A percentile compares a stretch with the other conserved stretches of the same genome.
phyloP scores from a whole-genome alignment of 352 stramenopile genomes.

The Pythium biforme region DNA sequence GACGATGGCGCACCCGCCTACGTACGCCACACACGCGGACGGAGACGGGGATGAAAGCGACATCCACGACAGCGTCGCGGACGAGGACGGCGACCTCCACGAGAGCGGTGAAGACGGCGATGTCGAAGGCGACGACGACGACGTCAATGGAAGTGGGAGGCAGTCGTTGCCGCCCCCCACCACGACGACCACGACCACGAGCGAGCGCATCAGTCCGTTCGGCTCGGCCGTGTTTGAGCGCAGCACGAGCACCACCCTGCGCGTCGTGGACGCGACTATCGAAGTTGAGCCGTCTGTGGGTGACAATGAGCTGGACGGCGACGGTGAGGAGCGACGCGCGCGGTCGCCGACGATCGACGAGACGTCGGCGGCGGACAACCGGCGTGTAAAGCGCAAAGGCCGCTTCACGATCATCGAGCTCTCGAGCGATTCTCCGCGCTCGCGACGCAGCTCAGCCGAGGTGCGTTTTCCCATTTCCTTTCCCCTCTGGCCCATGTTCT shows the following conservation, averaged over 20 bases:
- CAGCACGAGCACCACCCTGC: constrained; percentile 5
- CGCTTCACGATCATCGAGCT: constrained; percentile 87
- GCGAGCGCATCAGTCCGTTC: constrained; percentile 29
- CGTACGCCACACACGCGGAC: constrained; percentile 11
- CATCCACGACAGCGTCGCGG: not conserved
- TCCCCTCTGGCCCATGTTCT: constrained; percentile 7
- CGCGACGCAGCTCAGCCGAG: constrained; percentile 51
- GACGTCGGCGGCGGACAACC: constrained; percentile 18
- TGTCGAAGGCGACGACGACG: constrained; percentile 9
- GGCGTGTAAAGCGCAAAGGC: constrained; percentile 64
- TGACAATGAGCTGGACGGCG: not conserved
- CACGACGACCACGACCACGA: constrained; percentile 6
- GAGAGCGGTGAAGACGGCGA: constrained; percentile 20
- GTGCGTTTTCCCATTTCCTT: constrained; percentile 29
- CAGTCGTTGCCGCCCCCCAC: no score
- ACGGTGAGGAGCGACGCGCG: not conserved
- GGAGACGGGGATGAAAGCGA: constrained; percentile 15
- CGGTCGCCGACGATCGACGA: constrained; percentile 16
- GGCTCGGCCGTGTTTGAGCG: constrained; percentile 28
- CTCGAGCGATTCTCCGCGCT: constrained; percentile 56
- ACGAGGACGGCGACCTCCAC: constrained; percentile 3
- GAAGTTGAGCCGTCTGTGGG: constrained; percentile 3
- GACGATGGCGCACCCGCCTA: not conserved
- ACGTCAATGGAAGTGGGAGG: not conserved
- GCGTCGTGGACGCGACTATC: not conserved